Percentiles rank a stretch among this genome's conserved stretches.
phyloP scores from a whole-genome alignment of 768 basidiomycete species.

The Stropharia rugosoannulata region DNA sequence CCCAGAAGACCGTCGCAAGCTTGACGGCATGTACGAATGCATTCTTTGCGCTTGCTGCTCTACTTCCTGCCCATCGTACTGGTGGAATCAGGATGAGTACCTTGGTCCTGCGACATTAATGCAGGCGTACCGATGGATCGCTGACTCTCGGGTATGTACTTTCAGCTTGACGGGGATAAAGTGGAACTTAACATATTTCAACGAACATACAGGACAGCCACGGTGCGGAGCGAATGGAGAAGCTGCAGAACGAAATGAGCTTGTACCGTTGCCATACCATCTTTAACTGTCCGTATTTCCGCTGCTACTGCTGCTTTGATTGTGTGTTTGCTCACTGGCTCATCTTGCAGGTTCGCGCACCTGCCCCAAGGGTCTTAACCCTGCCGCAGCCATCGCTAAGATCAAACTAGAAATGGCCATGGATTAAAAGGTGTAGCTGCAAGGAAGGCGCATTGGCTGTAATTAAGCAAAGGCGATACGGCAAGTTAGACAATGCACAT shows the following conservation, averaged over 20 bases:
- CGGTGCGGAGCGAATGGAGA: conserved; percentile 80
- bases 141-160: conserved; percentile 79
- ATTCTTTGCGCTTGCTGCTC: conserved; percentile 98
- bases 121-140: conserved; percentile 98
- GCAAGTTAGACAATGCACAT: not conserved
- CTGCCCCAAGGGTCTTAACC: conserved; percentile 97
- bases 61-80: conserved; percentile 95
- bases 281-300: conserved; percentile 78
- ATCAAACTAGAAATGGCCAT: conserved; percentile 90
- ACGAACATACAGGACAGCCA: conserved; percentile 60
- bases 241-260: conserved; percentile 93
- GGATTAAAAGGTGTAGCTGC: conserved; percentile 39
- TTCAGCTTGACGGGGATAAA: conserved; percentile 10
- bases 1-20: conserved; percentile 88
- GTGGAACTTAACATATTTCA: conserved; percentile 10
- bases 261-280: conserved; percentile 98
- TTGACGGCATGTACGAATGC: conserved; percentile 97
- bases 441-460: not conserved
- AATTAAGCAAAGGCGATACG: not conserved
- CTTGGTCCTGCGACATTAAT: conserved; percentile 95
- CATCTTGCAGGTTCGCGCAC: conserved; percentile 70
- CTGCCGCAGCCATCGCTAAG: conserved; percentile 87
- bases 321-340: not conserved
- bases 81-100: conserved; percentile 99
- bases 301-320: not conserved